Evolutionary conservation across 129 eudicot species (phyloP), one percentile per base, ranked within the genome.

Genomic region (Daucus carota): DNA sequence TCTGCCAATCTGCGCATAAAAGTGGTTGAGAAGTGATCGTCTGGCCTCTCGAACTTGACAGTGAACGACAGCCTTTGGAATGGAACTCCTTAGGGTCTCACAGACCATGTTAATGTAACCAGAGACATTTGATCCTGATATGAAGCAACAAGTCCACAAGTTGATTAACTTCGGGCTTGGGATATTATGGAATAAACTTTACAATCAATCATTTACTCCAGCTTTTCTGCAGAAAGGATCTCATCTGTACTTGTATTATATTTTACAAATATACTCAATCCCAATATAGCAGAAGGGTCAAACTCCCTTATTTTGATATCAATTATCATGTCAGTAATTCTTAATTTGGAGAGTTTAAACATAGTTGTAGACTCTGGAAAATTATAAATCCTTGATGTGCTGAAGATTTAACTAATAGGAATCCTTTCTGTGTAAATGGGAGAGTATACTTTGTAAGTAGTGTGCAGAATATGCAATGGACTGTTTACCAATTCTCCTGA

Each of bases 11-110:
- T 91, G 89, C 36, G 97, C 88, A 71, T 95, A 95, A 68, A 91
- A 95, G 29, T 78, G 85, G 79, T 91, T 89, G 28, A 95, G 92
- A 74, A 95, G 80, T n/a, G 96, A 74, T 78, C 87, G 82, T 81
- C 88, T 95, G 71, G 99, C 99, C 84, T 95, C 93, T 78, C 89
- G 81, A 74, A 95, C 99, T 86, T 95, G 99, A 80, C 99, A 95
- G 83, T 89, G 80, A 73, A 95, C 99, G 72, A 95, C 99, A 34
- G 99, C 99, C 86, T 95, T 95, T 1, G 99, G 99, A 50, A 95
- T 89, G 26, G 90, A 83, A 81, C 79, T 85, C 88, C 68, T 95
- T 80, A 95, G 78, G 40, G 97, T 85, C 12, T 95, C 99, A 77
- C 89, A 87, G 31, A 95, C 99, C 99, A 95, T 87, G 46, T 85